Conservation (phyloP, 2,329 filamentous ascomycete species). For the Ceratocystis colombiana region DNA sequence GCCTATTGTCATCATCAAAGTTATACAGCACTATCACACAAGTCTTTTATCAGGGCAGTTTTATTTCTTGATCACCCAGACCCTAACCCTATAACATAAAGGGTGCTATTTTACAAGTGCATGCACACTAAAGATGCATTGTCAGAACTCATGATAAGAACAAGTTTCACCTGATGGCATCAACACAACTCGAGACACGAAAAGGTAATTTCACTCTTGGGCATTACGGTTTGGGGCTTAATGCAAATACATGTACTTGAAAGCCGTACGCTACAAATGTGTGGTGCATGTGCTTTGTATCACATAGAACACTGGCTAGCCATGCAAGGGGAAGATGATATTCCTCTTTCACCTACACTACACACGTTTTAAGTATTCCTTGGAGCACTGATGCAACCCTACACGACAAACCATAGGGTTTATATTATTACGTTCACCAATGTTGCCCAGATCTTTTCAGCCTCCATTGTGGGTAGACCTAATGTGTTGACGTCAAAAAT, state of each 20-base stretch:
- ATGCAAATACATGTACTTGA: neutral
- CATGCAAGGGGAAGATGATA: neutral
- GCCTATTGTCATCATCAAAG: no score
- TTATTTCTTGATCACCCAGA: neutral
- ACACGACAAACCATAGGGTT: neutral
- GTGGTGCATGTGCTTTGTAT: constrained; percentile 8
- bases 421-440: neutral
- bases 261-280: neutral
- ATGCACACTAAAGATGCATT: neutral
- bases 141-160: no score
- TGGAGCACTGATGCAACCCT: neutral
- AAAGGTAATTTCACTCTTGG: neutral
- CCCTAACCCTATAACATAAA: neutral
- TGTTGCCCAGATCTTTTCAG: no score
- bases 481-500: no score
- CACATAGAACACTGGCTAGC: neutral
- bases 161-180: neutral
- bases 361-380: no score
- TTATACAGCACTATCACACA: no score
- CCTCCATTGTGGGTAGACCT: no score
- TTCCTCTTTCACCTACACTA: neutral
- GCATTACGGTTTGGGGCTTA: neutral
- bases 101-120: no score
- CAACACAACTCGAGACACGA: neutral
- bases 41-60: no score